A percentile compares a stretch with the other conserved stretches of the same genome.
phyloP scores from a whole-genome alignment of 768 basidiomycete genomes.

The Psilocybe cyanescens region DNA sequence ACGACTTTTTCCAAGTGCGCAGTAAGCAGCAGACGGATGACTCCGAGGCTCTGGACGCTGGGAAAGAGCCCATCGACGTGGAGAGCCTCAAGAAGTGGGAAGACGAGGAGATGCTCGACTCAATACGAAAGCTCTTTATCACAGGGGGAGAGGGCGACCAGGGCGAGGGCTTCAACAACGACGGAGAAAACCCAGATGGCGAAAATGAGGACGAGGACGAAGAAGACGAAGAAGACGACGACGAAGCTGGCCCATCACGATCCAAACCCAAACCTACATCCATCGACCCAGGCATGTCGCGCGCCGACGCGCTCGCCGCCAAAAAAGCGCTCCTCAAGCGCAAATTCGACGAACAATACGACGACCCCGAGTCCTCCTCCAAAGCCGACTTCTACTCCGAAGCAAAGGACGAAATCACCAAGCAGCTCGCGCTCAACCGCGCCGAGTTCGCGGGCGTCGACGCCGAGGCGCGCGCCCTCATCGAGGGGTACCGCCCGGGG shows the following conservation, averaged over 20 bases:
- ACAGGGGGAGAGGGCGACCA: constrained; percentile 61
- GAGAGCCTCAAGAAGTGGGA: constrained; percentile 77
- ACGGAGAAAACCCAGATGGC: constrained; percentile 34
- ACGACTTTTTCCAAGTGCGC: constrained; percentile 75
- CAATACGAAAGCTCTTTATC: constrained; percentile 88
- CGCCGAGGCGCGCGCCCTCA: constrained; percentile 73
- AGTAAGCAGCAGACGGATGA: constrained; percentile 40
- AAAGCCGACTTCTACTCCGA: constrained; percentile 89
- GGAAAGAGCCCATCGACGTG: constrained; percentile 59
- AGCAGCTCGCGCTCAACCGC: constrained; percentile 80
- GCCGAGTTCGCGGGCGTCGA: constrained; percentile 86
- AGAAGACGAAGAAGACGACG: constrained; percentile 32
- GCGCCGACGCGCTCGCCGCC: constrained; percentile 62
- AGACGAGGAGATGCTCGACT: constrained; percentile 83
- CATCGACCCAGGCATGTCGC: constrained; percentile 36
- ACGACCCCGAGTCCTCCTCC: constrained; percentile 76
- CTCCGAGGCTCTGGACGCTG: constrained; percentile 67
- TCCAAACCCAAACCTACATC: neutral
- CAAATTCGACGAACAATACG: constrained; percentile 97
- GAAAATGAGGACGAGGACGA: constrained; percentile 26
- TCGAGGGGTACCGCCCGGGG: constrained; percentile 92
- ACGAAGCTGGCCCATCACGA: constrained; percentile 25
- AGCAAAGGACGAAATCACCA: constrained; percentile 90
- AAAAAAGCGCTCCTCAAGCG: constrained; percentile 93
- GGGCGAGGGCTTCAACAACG: constrained; percentile 42